phyloP scores from a whole-genome alignment of 192 early-diverging fungal genomes.

The Phlyctochytrium bullatum region DNA sequence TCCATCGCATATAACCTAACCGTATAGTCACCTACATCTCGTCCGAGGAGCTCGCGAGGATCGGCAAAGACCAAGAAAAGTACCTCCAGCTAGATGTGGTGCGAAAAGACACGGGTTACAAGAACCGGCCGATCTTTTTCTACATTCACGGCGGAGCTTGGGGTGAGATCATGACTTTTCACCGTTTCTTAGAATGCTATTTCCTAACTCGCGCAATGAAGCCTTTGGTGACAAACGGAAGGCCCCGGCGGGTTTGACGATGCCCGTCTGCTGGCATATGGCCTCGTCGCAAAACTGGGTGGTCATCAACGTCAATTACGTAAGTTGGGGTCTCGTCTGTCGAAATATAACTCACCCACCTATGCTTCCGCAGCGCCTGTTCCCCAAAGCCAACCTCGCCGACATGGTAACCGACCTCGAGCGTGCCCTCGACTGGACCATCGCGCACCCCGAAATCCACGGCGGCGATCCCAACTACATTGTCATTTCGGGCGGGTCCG shows the following conservation, averaged over 20 bases:
- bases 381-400: constrained; percentile 43
- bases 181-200: too few relatives aligned
- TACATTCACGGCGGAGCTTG: constrained; percentile 62
- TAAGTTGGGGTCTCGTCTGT: background rate
- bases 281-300: constrained; percentile 54
- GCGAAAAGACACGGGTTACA: constrained; percentile 11
- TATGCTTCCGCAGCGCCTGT: constrained; percentile 31
- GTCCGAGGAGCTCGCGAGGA: constrained; percentile 26
- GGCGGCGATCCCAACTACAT: constrained; percentile 67
- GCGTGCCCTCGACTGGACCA: constrained; percentile 67
- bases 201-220: too few relatives aligned
- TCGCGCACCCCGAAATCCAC: constrained; percentile 52
- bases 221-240: constrained; percentile 50
- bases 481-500: constrained; percentile 51
- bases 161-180: too few relatives aligned
- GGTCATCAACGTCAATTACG: constrained; percentile 59
- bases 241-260: constrained; percentile 4
- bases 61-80: constrained; percentile 16
- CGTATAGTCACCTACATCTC: constrained; percentile 39
- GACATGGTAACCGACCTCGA: constrained; percentile 67
- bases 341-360: background rate
- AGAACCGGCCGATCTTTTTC: constrained; percentile 23
- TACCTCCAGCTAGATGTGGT: constrained; percentile 31
- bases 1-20: too few relatives aligned
- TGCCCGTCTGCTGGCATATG: constrained; percentile 35